Base-by-base conservation (phyloP, 2,329 filamentous ascomycete species). In the Alternaria sp. region DNA sequence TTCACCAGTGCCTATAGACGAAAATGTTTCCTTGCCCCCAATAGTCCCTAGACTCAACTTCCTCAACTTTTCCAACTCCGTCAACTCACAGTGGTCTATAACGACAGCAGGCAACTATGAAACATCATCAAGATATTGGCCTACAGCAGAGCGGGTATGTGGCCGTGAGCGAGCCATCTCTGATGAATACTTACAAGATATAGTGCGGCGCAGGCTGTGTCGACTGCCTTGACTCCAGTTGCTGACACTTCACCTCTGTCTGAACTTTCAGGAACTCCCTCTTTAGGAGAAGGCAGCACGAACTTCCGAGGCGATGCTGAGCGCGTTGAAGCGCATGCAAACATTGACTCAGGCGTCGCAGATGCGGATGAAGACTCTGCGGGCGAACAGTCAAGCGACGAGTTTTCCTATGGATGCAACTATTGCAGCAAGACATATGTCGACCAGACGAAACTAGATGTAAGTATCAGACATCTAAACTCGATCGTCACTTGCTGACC, bases 351-450 rank as follows among this genome's bases (percentile, higher is more conserved):
- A 11, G 21, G 21, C 24, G 37, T 24, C 24, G 37, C 37, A 24
- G 11, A 24, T 21, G 37, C 21, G 21, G 44, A 24, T 21, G 36
- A 29, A 31, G 23, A 29, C 21, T 53, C 31, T 29, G 8, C 9
- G n/a, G 51, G 28, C 31, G 31, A 52, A 31, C 28, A 36, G 14
- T 23, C 39, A 3, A 17, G 21, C 7, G 5, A 26, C n/a, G 37
- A 49, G 44, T 9, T 14, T 21, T 28, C 10, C 8, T 49, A 44
- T 13, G 14, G 9, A 7, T 51, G 54, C 48, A 31, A 33, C 26
- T 17, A 51, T 28, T 63, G 61, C 21, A 37, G 46, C 23, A 64
- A 55, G 23, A 31, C 37, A 21, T 61, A 59, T 36, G 23, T 13
- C 1, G 36, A 23, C 5, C 24, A 41, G 28, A 5, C 2, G 2